Conservation (phyloP, 2,329 filamentous ascomycete genomes). For the Colletotrichum sublineola region DNA sequence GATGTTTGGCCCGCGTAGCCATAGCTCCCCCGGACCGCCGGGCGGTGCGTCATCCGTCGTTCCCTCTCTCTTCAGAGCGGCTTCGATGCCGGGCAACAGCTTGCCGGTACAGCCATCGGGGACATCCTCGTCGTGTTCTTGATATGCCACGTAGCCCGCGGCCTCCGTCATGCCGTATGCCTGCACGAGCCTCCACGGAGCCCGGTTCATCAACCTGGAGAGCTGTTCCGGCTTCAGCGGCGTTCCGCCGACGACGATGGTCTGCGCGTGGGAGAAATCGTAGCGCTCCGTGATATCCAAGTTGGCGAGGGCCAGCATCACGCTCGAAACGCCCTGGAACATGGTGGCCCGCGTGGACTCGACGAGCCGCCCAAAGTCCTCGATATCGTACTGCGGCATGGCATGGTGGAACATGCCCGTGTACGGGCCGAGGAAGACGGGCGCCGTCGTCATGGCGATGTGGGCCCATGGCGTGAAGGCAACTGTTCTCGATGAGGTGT, state of each 20-base stretch:
- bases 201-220: conserved; percentile 48
- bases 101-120: conserved; percentile 53
- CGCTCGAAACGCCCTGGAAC: conserved; percentile 57
- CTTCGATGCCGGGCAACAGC: conserved; percentile 56
- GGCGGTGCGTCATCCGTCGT: conserved; percentile 51
- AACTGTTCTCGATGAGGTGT: conserved; percentile 52
- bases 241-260: conserved; percentile 54
- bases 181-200: conserved; percentile 56
- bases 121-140: conserved; percentile 50
- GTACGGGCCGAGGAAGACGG: conserved; percentile 59
- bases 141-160: conserved; percentile 58
- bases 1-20: conserved; percentile 60
- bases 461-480: conserved; percentile 60
- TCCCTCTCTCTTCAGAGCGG: conserved; percentile 55
- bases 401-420: conserved; percentile 60
- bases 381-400: conserved; percentile 56
- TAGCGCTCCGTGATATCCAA: conserved; percentile 51
- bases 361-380: conserved; percentile 52
- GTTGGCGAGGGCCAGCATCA: conserved; percentile 54
- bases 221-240: conserved; percentile 53
- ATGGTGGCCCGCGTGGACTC: conserved; percentile 52
- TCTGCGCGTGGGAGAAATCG: conserved; percentile 54
- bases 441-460: conserved; percentile 59
- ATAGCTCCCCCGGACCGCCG: conserved; percentile 58
- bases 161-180: conserved; percentile 62